Evolutionary conservation across 495 filamentous ascomycete species (phyloP), one percentile per base, ranked within the genome.

Genomic region (Penicillium lividum): DNA sequence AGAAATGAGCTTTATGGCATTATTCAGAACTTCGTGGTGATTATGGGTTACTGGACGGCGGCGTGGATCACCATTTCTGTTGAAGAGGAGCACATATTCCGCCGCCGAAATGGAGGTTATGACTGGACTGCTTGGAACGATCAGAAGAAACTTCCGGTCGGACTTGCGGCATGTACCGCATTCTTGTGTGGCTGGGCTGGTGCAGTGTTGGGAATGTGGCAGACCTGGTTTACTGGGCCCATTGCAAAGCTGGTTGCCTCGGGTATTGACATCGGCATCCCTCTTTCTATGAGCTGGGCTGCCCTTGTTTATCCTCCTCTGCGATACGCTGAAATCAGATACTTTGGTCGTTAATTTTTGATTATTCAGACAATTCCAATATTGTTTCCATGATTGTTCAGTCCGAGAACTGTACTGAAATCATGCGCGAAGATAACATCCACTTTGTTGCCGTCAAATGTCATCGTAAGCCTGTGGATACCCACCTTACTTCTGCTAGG

Each of bases 11-110:
- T 86, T 13, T 73, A 78, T 22, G 70, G 66, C 8, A 80, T 87
- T 47, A 85, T 87, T 57, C 73, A 74, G 9, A 85, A 86, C 66
- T 86, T 86, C 59, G 67, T 87, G 11, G 78, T 81, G 6, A 65
- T 87, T 22, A 86, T 87, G 80, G 83, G 83, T 7, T 86, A 86
- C 52, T 86, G 84, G 84, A 70, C 82, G 3, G 75, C 75, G 36
- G 73, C 82, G 31, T 84, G 80, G 79, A 70, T 84, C 27, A 70
- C 73, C 5, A 82, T 87, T 29, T 74, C 75, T 7, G 47, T 84
- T 6, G 75, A 81, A 60, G 84, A 87, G 64, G 74, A 85, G 42
- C 60, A 82, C 13, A 67, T 85, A 16, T 86, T 86, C 64, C 76
- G 81, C 31, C 76, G 81, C 34, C 56, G 73, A 33, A 57, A 50